These are phyloP conservation scores for Sclerotinia nivalis DNA, from an alignment of 2,329 filamentous ascomycete species.

Conservation along the genomic window DNA sequence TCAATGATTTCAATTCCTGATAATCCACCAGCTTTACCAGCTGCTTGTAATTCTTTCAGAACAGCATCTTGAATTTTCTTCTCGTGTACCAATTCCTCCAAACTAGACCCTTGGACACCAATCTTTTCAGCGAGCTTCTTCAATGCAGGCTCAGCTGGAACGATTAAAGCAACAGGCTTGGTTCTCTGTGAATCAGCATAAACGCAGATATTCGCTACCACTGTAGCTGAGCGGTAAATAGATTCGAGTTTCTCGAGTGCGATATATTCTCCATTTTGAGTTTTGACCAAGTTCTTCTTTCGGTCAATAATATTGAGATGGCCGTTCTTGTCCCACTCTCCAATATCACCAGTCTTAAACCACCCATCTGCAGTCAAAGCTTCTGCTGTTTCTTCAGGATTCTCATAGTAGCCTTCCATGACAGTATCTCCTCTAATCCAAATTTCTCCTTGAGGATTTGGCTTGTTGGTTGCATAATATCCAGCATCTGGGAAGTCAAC, in stretches of 20 bases:
- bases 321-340: slow-evolving; percentile 78
- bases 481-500: slow-evolving; percentile 88
- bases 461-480: slow-evolving; percentile 68
- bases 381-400: slow-evolving; percentile 80
- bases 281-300: slow-evolving; percentile 98
- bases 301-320: slow-evolving; percentile 88
- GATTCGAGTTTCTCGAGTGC: slow-evolving; percentile 95
- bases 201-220: slow-evolving; percentile 84
- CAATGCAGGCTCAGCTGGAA: slow-evolving; percentile 64
- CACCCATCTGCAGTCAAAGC: slow-evolving; percentile 81
- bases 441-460: slow-evolving; percentile 86
- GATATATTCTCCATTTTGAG: slow-evolving; percentile 92
- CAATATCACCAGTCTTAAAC: slow-evolving; percentile 97
- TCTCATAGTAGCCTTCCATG: slow-evolving; percentile 76
- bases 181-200: slow-evolving; percentile 74
- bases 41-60: slow-evolving; percentile 66
- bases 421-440: slow-evolving; percentile 80
- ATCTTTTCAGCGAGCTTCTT: slow-evolving; percentile 58
- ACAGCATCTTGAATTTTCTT: slow-evolving; percentile 62
- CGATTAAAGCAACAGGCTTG: slow-evolving; percentile 80
- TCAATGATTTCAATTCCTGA: slow-evolving; percentile 71
- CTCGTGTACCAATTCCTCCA: slow-evolving; percentile 68
- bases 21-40: slow-evolving; percentile 67
- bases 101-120: slow-evolving; percentile 62
- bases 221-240: slow-evolving; percentile 77